Base-by-base conservation (phyloP, 1,284 basidiomycete species). In the Moesziomyces parantarcticus region DNA sequence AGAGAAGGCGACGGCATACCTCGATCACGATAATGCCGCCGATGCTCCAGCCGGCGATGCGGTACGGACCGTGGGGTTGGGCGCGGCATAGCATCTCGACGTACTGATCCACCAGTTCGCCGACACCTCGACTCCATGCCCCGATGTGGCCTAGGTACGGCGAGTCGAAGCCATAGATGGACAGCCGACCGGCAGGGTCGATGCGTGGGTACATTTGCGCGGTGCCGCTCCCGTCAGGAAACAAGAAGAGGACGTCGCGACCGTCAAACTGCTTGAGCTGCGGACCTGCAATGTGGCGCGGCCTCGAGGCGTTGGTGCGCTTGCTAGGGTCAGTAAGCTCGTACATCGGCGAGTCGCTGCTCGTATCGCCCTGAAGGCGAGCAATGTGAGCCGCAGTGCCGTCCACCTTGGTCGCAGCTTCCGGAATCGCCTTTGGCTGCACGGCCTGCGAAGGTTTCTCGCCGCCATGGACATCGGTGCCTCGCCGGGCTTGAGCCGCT, bases 1-100 rank as follows among this genome's bases (percentile, higher is more conserved):
- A 65, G 10, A 69, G 60, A 2, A 74, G 61, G 2, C 52, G 61
- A 7, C 65, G 60, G 6, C 59, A 58, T 6, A 69, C 61, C 50
- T 74, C 61, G 10, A 74, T 55, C 0, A 66, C 71, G 46, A 74
- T 54, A 23, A 74, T 36, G n/a, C 71, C 71, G 49, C 71, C 71
- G 36, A 74, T 74, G 55, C 71, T 74, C 71, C 71, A 74, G 13
- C 71, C 71, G 10, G 53, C 71, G 2, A 74, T 51, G 32, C 50
- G 53, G 50, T 64, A 69, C 9, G 71, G 71, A 22, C 61, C 66
- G 23, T 23, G 48, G 7, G 44, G 42, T 43, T 69, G 71, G 1
- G 62, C 60, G 5, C 39, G 40, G 51, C 45, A 21, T 14, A 74
- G 57, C 44, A 64, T 57, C 47, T 69, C 61, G 36, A 65, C 48